Evolutionary conservation across 1,284 basidiomycete genomes (phyloP), one percentile per base, ranked within the genome.

Genomic region (Phellinidium pouzarii): DNA sequence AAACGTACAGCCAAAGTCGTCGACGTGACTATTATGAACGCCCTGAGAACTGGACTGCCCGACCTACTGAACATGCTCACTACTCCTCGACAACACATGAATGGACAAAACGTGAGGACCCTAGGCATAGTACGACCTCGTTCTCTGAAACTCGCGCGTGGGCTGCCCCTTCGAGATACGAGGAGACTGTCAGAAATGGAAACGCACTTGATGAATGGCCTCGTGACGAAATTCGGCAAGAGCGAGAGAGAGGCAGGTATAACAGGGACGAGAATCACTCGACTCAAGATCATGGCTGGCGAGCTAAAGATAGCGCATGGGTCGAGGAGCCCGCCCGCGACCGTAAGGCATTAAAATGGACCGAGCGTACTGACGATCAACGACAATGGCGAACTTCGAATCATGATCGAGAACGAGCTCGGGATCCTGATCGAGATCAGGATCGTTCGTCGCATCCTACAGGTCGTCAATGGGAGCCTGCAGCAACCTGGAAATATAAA

Each of bases 401-500:
- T 44, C 42, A 44, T 12, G 53, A 45, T n/a, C 44, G 34, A 31
- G 47, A 53, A 37, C 45, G 52, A 37, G 45, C 29, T 34, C 54
- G 44, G 37, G 50, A 56, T 26, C 37, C 20, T 11, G 54, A 56
- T 19, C 27, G 37, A n/a, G 48, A 41, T 19, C 27, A 23, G 22
- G 49, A 45, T 29, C 56, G 49, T 43, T 31, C 31, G n/a, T n/a
- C n/a, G 11, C 17, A 37, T 14, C 27, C 36, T 26, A 34, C 34
- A 6, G 47, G 48, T 38, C 49, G 55, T 19, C 67, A 76, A 55
- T 84, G 82, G 82, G 81, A 84, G 60, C 79, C 82, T 56, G 79
- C 80, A 31, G 73, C 80, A 37, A 70, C 72, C 9, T 84, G 82
- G 79, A 75, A 78, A 52, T 62, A 74, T 43, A 70, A 36, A 60